A percentile compares a stretch with the other conserved stretches of the same genome.
These are phyloP conservation scores for Annulohypoxylon moriforme DNA, from an alignment of 495 filamentous ascomycete genomes.

Conservation along the genomic window DNA sequence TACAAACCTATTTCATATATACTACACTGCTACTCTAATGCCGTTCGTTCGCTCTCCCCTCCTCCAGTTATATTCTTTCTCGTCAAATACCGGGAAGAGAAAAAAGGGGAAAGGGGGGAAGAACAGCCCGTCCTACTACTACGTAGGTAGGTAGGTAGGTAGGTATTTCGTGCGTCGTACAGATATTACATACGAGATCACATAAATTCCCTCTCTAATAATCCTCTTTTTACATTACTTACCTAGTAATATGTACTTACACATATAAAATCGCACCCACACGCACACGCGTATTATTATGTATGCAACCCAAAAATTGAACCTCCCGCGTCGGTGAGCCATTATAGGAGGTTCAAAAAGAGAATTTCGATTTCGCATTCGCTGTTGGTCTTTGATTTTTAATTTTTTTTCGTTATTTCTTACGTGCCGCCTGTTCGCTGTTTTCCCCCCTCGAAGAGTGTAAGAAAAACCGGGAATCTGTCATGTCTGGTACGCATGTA, in stretches of 20 bases:
- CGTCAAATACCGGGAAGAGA: constrained; percentile 15
- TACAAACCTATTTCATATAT: constrained; percentile 8
- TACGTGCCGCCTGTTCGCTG: too few species aligned
- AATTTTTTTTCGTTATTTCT: too few species aligned
- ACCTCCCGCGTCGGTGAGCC: neutral
- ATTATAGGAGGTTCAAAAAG: neutral
- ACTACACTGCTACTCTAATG: neutral
- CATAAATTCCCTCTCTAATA: constrained; percentile 1
- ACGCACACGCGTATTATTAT: neutral
- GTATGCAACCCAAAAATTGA: constrained; percentile 10
- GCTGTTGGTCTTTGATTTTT: neutral
- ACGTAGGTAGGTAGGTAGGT: too few species aligned
- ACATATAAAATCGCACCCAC: neutral
- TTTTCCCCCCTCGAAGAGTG: neutral
- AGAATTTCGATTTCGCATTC: neutral
- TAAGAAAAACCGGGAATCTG: constrained; percentile 24
- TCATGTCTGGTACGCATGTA: constrained; percentile 13
- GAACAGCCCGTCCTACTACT: constrained; percentile 24
- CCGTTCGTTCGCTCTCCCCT: neutral
- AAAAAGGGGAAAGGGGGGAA: neutral
- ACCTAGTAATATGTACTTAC: too few species aligned
- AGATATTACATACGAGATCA: constrained; percentile 1
- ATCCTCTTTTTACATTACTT: neutral
- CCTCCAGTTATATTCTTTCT: neutral
- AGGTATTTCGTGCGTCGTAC: constrained; percentile 40